Conservation (phyloP, 371 early-diverging fungal genomes). For the Polyrhizophydium stewartii region DNA sequence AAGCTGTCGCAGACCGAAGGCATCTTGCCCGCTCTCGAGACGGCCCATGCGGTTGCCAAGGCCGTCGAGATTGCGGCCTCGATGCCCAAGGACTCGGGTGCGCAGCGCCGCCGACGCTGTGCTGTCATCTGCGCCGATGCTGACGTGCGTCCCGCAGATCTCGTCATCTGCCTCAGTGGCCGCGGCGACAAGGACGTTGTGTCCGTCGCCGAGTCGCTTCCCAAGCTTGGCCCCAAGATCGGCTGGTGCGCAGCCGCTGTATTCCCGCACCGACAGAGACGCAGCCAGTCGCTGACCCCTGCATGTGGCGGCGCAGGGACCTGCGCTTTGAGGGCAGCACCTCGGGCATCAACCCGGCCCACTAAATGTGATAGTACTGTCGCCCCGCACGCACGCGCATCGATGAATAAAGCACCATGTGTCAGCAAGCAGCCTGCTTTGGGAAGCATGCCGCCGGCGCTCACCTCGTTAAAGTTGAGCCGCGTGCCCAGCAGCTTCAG, state of each 20-base stretch:
- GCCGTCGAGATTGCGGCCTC: conserved; percentile 75
- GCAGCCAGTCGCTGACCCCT: background rate
- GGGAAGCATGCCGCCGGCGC: background rate
- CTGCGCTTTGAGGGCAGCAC: conserved; percentile 5
- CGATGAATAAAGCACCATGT: background rate
- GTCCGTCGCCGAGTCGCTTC: conserved; percentile 86
- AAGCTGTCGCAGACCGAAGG: conserved; percentile 82
- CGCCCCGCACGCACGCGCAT: background rate
- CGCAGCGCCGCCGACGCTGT: background rate
- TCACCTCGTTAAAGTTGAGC: conserved; percentile 74
- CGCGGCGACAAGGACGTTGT: conserved; percentile 97
- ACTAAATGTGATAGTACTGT: conserved; percentile 3
- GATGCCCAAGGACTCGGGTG: conserved; percentile 62
- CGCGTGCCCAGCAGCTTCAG: conserved; percentile 63
- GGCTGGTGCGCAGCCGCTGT: conserved; percentile 78
- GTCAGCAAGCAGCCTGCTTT: background rate
- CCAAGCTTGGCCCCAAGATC: conserved; percentile 83
- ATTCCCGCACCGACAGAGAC: background rate
- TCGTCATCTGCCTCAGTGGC: conserved; percentile 89
- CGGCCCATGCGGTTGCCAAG: conserved; percentile 87
- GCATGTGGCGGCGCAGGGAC: conserved; percentile 1
- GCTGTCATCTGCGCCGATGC: background rate
- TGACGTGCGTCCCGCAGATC: conserved; percentile 31
- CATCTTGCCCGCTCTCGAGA: conserved; percentile 93
- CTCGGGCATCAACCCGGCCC: conserved; percentile 1